Conservation (phyloP, 2,329 filamentous ascomycete genomes). For the Camillea tinctor region DNA sequence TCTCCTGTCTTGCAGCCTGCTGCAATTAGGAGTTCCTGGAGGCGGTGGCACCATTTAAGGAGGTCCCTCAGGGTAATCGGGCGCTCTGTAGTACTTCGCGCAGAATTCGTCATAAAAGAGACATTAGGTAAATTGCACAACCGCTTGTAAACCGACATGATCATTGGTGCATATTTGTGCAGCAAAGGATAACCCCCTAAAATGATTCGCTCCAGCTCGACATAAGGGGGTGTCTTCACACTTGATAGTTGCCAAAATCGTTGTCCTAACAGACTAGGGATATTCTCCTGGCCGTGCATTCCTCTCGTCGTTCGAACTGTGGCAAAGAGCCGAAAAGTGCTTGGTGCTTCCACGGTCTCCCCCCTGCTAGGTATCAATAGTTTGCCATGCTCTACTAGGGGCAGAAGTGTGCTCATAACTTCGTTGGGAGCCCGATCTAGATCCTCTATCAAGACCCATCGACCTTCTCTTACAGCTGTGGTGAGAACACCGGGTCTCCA, state of each 20-base stretch:
- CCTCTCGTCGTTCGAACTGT: slow-evolving; percentile 79
- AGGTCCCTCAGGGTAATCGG: slow-evolving; percentile 66
- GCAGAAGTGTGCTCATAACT: slow-evolving; percentile 88
- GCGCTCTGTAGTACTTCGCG: slow-evolving; percentile 41
- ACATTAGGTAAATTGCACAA: slow-evolving; percentile 45
- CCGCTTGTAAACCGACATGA: slow-evolving; percentile 58
- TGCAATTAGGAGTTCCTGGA: slow-evolving; percentile 63
- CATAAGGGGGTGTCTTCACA: slow-evolving; percentile 62
- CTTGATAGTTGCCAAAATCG: slow-evolving; percentile 83
- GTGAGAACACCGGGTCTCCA: slow-evolving; percentile 94
- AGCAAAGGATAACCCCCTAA: slow-evolving; percentile 68
- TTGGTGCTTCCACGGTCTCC: slow-evolving; percentile 78
- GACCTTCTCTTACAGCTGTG: slow-evolving; percentile 87
- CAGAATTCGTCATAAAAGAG: slow-evolving; percentile 30
- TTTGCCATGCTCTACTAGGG: slow-evolving; percentile 89
- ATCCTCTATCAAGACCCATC: slow-evolving; percentile 97
- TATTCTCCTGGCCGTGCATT: slow-evolving; percentile 62
- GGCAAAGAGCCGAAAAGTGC: slow-evolving; percentile 86
- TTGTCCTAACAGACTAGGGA: slow-evolving; percentile 75
- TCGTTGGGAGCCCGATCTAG: slow-evolving; percentile 92
- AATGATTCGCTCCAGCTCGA: slow-evolving; percentile 75
- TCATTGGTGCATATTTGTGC: slow-evolving; percentile 57
- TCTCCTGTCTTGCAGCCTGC: slow-evolving; percentile 63
- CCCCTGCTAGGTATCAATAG: slow-evolving; percentile 86
- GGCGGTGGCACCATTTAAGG: slow-evolving; percentile 84